Percentiles rank a stretch among this genome's conserved stretches.
Conservation (phyloP, 1,139 yeast genomes). For the Casaregolazyma suthepensis region DNA sequence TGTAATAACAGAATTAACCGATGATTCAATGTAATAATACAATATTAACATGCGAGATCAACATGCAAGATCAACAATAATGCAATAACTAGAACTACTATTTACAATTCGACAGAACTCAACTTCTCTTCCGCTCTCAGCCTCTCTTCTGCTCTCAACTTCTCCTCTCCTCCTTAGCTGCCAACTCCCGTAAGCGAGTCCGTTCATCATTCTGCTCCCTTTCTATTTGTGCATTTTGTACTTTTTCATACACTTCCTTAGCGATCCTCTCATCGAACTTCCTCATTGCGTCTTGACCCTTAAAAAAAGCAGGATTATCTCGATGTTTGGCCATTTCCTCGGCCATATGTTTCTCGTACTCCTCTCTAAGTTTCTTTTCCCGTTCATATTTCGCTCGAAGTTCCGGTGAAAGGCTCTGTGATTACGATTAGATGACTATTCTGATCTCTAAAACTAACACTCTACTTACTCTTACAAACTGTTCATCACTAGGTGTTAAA, state of each 20-base stretch:
- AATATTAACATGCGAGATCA: not conserved
- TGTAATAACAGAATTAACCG: no score
- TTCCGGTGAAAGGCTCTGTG: conserved; percentile 65
- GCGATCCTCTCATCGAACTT: conserved; percentile 23
- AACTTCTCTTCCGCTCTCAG: conserved; percentile 20
- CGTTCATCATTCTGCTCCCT: conserved; percentile 21
- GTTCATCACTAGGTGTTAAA: conserved; percentile 79
- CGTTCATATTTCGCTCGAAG: conserved; percentile 68
- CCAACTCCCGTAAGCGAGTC: conserved; percentile 25
- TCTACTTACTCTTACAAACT: conserved; percentile 46
- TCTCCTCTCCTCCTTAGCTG: conserved; percentile 25
- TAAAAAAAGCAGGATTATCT: conserved; percentile 29
- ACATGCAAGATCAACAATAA: not conserved
- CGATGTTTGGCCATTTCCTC: conserved; percentile 18
- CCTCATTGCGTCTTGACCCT: conserved; percentile 25
- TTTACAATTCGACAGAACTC: not conserved
- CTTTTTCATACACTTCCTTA: conserved; percentile 22
- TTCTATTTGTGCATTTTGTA: conserved; percentile 18
- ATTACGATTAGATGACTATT: not conserved
- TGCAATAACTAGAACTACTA: not conserved
- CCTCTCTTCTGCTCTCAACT: no score
- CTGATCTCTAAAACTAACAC: not conserved
- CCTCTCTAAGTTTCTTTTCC: conserved; percentile 51
- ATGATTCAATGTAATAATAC: not conserved
- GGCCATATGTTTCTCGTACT: conserved; percentile 52